Base-by-base conservation (phyloP, 208 protist species). In the Leptomonas seymouri region DNA sequence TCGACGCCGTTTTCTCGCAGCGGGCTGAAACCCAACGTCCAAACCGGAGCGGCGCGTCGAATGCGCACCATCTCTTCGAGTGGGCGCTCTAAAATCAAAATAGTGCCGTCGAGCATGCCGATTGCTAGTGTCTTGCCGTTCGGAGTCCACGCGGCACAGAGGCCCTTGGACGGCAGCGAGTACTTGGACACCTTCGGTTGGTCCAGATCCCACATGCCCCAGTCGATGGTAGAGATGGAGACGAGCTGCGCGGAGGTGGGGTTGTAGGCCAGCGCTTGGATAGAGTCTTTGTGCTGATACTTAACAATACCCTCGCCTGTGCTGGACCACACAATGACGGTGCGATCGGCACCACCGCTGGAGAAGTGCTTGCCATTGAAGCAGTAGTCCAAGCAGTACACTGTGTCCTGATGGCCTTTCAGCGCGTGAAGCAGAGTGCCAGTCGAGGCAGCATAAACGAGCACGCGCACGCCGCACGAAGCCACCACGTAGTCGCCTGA, bases 181-280 rank as follows among this genome's bases (percentile, higher is more conserved):
- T 86, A 80, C 80, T 98, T 98, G 11, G 76, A 66, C 30, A 98
- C 95, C 56, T 94, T 95, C 30, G 96, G 83, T 63, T 95, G 76
- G 9, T 98, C 93, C 7, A 93, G 82, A 1, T 92, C 94, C 97
- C 97, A 99, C n/a, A 99, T 42, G 57, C 95, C 98, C 85, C 98
- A 99, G 75, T 99, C 98, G 9, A 78, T 63, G 53, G 77, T 85
- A 3, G 98, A 95, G 39, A 97, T 81, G 5, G 91, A 97, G 36
- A 85, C 90, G 46, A 99, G 82, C 71, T 97, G 79, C 25, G 84
- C 70, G 3, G 68, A 88, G 49, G 91, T 74, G 18, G 98, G 97
- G 76, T 99, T 99, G 83, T 91, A 96, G 12, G 86, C 82, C 1
- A 99, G 42, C 36, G 86, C 93, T 72, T 99, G 98, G 57, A 99